Evolutionary conservation across 1,284 basidiomycete genomes (phyloP).

Genomic region (Apiotrichum brassicae): DNA sequence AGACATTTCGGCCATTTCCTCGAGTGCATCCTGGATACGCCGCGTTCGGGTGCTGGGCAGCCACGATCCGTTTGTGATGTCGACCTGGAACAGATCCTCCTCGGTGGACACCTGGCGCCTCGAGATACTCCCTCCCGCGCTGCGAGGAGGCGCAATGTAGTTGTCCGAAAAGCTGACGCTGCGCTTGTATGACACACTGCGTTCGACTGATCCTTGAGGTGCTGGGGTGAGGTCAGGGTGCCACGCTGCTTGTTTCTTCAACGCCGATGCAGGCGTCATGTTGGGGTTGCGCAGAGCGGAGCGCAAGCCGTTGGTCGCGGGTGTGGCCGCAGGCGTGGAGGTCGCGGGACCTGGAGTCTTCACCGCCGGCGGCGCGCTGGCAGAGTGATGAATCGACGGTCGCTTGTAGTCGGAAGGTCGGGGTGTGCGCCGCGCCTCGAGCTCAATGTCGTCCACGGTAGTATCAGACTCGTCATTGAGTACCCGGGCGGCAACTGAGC

Average conservation of each 20-base stretch:
- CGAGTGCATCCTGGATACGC: conserved; percentile 69
- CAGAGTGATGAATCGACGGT: conserved; percentile 1
- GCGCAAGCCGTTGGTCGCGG: too few relatives aligned
- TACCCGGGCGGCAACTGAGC: neutral
- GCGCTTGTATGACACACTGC: conserved; percentile 50
- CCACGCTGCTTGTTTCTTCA: conserved; percentile 45
- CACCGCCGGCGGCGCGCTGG: conserved; percentile 10
- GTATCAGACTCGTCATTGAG: neutral
- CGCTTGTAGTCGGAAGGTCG: neutral
- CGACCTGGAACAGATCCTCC: conserved; percentile 40
- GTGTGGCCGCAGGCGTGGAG: conserved; percentile 21
- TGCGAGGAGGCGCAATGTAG: conserved; percentile 44
- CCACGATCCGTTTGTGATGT: conserved; percentile 38
- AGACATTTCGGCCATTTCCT: conserved; percentile 62
- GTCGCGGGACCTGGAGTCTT: conserved; percentile 23
- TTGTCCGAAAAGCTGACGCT: conserved; percentile 95
- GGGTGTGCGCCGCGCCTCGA: conserved; percentile 4
- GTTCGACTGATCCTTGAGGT: conserved; percentile 10
- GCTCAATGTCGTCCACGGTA: neutral
- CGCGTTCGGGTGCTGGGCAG: conserved; percentile 64
- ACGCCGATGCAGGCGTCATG: conserved; percentile 38
- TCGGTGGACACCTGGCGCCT: conserved; percentile 20
- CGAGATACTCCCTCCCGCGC: neutral
- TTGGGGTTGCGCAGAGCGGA: conserved; percentile 37
- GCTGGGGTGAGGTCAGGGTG: conserved; percentile 35